Conservation (phyloP, 208 protist species). For the Wallacemonas sp. region DNA sequence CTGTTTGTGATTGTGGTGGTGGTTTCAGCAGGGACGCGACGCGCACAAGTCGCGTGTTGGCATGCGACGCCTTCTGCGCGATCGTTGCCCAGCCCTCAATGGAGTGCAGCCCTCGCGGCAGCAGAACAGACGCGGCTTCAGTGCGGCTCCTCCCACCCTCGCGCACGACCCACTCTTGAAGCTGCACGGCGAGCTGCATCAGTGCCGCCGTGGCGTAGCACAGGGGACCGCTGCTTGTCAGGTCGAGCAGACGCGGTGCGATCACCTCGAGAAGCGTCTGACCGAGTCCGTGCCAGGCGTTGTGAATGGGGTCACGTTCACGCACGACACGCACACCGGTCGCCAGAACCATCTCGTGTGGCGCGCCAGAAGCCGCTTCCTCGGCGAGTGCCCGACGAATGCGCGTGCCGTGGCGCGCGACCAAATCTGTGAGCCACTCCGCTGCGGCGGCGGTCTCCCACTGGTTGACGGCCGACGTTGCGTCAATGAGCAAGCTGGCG, state of each 20-base stretch:
- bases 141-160: no score
- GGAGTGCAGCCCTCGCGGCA: slow-evolving; percentile 23
- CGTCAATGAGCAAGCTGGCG: slow-evolving; percentile 57
- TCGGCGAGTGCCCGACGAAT: background rate
- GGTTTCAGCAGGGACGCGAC: background rate
- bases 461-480: slow-evolving; percentile 36
- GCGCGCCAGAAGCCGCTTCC: background rate
- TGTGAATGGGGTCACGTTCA: background rate
- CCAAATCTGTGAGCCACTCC: slow-evolving; percentile 60
- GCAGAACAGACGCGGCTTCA: background rate
- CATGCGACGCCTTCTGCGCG: slow-evolving; percentile 33
- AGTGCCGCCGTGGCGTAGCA: slow-evolving; percentile 39
- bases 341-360: background rate
- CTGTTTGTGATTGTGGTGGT: no score
- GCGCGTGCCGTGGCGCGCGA: slow-evolving; percentile 16
- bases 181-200: slow-evolving; percentile 21
- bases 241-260: slow-evolving; percentile 24
- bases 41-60: slow-evolving; percentile 41
- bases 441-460: slow-evolving; percentile 78
- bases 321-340: slow-evolving; percentile 5
- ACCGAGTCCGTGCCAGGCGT: background rate
- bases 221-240: slow-evolving; percentile 26
- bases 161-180: slow-evolving; percentile 37
- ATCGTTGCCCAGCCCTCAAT: slow-evolving; percentile 47
- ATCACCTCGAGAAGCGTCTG: background rate